These are phyloP conservation scores for Lyophyllum shimeji DNA, from an alignment of 768 basidiomycete genomes.

Conservation along the genomic window DNA sequence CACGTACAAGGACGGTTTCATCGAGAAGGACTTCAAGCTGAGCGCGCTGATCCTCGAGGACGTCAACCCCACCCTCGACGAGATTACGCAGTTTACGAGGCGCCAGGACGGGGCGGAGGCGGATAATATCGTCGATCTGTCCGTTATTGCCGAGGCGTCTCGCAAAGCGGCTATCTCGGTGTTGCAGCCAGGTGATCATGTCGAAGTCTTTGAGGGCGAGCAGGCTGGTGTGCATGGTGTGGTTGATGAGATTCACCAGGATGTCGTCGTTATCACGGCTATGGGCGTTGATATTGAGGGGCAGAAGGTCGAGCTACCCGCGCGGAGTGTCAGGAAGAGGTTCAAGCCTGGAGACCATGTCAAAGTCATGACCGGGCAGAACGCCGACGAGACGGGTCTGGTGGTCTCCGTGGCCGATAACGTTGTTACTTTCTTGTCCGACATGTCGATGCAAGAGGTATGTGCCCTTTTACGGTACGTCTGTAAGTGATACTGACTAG, in stretches of 20 bases:
- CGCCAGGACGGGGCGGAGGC: constrained; percentile 69
- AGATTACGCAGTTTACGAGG: constrained; percentile 88
- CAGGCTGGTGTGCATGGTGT: constrained; percentile 91
- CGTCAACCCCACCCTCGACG: constrained; percentile 93
- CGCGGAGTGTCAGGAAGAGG: constrained; percentile 86
- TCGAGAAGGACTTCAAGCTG: constrained; percentile 93
- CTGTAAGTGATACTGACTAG: constrained; percentile 6
- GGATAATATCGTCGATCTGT: constrained; percentile 78
- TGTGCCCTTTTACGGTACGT: constrained; percentile 10
- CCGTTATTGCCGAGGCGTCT: constrained; percentile 90
- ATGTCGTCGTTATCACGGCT: constrained; percentile 83
- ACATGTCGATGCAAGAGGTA: constrained; percentile 96
- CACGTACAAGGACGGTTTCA: constrained; percentile 91
- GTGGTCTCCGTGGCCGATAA: constrained; percentile 91
- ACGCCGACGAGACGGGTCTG: constrained; percentile 92
- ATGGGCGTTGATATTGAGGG: constrained; percentile 82
- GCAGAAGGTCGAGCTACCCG: constrained; percentile 82
- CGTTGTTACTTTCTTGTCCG: constrained; percentile 94
- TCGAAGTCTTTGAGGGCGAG: constrained; percentile 97
- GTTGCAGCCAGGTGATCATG: constrained; percentile 95
- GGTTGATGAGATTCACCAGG: constrained; percentile 85
- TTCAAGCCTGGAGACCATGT: constrained; percentile 99
- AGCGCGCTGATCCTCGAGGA: constrained; percentile 78
- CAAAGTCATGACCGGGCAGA: constrained; percentile 96
- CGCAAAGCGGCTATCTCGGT: constrained; percentile 89